These are phyloP conservation scores for Tillandsia leiboldiana DNA, from an alignment of 176 grass and related monocot species.

Conservation along the genomic window DNA sequence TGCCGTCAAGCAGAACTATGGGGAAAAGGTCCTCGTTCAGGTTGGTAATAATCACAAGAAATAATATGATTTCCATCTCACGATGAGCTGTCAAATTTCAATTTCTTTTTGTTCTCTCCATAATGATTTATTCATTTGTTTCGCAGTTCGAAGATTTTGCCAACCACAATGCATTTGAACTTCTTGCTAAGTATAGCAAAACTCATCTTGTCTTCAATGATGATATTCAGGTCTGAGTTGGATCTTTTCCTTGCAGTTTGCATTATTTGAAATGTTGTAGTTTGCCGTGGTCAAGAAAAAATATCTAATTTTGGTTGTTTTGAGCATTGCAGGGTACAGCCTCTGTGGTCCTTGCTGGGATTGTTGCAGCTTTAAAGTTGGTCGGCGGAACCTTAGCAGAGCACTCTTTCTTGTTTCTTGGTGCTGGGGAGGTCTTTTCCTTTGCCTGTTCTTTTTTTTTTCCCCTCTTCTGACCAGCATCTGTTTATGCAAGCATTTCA, in stretches of 20 bases:
- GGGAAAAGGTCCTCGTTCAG: slow-evolving; percentile 89
- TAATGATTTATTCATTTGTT: slow-evolving; percentile 7
- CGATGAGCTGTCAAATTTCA: neutral
- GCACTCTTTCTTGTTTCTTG: slow-evolving; percentile 85
- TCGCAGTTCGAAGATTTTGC: slow-evolving; percentile 93
- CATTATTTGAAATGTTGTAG: neutral
- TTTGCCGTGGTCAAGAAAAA: neutral
- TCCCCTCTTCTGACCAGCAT: neutral
- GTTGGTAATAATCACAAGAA: slow-evolving; percentile 20
- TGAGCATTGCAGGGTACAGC: slow-evolving; percentile 66
- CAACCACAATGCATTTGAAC: slow-evolving; percentile 90
- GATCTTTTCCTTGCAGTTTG: neutral
- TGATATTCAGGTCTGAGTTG: slow-evolving; percentile 77
- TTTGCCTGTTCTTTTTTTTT: slow-evolving; percentile 3
- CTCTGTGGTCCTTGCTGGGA: slow-evolving; percentile 82
- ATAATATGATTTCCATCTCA: neutral
- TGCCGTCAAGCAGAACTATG: slow-evolving; percentile 90
- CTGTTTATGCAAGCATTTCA: neutral
- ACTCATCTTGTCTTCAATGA: slow-evolving; percentile 96
- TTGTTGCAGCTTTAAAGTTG: slow-evolving; percentile 70
- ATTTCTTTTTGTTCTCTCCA: neutral
- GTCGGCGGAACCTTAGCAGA: slow-evolving; percentile 71
- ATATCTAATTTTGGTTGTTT: neutral
- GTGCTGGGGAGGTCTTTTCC: slow-evolving; percentile 82
- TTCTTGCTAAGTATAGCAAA: slow-evolving; percentile 76